Evolutionary conservation across 2,329 filamentous ascomycete species (phyloP), one percentile per base, ranked within the genome.

Genomic region (Aspergillus aculeatinus): DNA sequence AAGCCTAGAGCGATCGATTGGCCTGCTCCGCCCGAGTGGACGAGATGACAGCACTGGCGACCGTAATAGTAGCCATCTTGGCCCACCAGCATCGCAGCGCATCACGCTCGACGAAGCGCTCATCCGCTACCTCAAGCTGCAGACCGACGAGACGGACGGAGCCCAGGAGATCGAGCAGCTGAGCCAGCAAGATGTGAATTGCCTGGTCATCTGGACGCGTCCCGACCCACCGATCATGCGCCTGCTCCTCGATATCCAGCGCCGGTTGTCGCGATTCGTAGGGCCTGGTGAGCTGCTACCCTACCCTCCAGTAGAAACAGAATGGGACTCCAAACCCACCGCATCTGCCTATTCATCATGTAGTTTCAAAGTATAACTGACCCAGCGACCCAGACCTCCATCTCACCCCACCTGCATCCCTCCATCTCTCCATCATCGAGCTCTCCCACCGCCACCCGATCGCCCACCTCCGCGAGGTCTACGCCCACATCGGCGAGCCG

Each of bases 141-240:
- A 50, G 16, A 16, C 51, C 14, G 39, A n/a, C 27, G n/a, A 48
- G 7, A 10, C 21, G 0, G 27, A 21, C 10, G 21, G 12, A 19
- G 48, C 50, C 7, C 31, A 9, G 2, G 49, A 58, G 39, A 53
- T 53, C 49, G 48, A 35, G 23, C 39, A 48, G 25, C 39, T 53
- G 2, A 58, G 56, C 56, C 9, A 52, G 10, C 35, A 48, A 35
- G 35, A 35, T 29, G 49, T 58, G 14, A 52, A 53, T 21, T 52
- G 49, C 48, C 25, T 58, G 19, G 56, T 58, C 23, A 33, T 58
- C 16, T 58, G 49, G 56, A 44, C 56, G 23, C 56, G 56, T 25
- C 56, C 49, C 5, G 56, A 53, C 33, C 31, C 19, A 7, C 39
- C 7, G n/a, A 58, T 39, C 10, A 25, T 49, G 12, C n/a, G n/a